phyloP scores from a whole-genome alignment of 805 yeast genomes.

The Yamadazyma sp. region DNA sequence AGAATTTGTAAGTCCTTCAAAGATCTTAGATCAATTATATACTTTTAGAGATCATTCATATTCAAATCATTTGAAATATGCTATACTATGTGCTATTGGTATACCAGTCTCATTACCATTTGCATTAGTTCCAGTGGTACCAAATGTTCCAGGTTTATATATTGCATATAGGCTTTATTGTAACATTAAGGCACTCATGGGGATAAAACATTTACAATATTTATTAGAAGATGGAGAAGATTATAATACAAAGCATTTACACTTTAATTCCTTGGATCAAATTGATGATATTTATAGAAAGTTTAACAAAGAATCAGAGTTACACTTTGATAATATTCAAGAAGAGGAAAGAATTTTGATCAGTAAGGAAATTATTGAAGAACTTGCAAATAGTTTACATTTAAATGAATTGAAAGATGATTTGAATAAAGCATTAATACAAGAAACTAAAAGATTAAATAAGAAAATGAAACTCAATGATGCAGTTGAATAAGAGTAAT shows the following conservation, averaged over 20 bases:
- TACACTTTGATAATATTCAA: conserved; percentile 11
- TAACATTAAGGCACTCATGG: conserved; percentile 73
- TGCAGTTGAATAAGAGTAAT: conserved; percentile 16
- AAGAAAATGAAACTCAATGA: conserved; percentile 16
- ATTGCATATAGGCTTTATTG: conserved; percentile 79
- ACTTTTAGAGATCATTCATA: conserved; percentile 43
- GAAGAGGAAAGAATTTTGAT: conserved; percentile 40
- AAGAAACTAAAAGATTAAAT: conserved; percentile 42
- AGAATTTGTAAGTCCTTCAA: conserved; percentile 27
- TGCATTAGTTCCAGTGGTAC: conserved; percentile 78
- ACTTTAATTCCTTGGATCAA: conserved; percentile 13
- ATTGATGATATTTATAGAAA: conserved; percentile 19
- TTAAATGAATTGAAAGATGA: conserved; percentile 43
- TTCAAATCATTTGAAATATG: conserved; percentile 53
- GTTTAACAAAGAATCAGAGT: conserved; percentile 4
- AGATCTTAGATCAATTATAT: conserved; percentile 38
- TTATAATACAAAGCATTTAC: conserved; percentile 19
- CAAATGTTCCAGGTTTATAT: conserved; percentile 91
- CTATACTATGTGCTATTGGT: conserved; percentile 51
- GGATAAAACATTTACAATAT: conserved; percentile 64
- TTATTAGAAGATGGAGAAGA: conserved; percentile 36
- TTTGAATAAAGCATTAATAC: conserved; percentile 51
- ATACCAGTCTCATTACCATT: conserved; percentile 80
- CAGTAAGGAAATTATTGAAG: conserved; percentile 43
- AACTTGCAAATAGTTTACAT: conserved; percentile 43